Evolutionary conservation across 345 rosid genomes (phyloP), one percentile per base, ranked within the genome.

Genomic region (Eucalyptus dawsonii): DNA sequence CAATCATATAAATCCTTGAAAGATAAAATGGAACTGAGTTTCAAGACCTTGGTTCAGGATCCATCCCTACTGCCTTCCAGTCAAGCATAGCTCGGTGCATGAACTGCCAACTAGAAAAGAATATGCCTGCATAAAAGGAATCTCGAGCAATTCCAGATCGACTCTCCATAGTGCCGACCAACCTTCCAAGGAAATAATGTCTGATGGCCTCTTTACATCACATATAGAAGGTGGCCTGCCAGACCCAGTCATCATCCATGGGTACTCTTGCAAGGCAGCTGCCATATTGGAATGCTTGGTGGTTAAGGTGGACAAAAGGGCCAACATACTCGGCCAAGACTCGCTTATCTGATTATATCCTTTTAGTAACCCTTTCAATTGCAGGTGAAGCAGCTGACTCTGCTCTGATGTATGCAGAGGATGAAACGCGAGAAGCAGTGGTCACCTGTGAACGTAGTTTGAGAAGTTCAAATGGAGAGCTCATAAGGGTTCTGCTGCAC

Each of bases 231-330:
- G 99, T 11, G 97, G 96, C 92, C 92, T 97, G 65, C 99, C 99
- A 58, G 98, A 94, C 47, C 99, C 99, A 80, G 95, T 95, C 95
- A 98, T 96, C 98, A 97, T 98, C 99, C 98, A 97, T 9, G 98
- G 99, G 89, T 94, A 94, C 87, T 94, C 94, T 95, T 93, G 95
- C 91, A 98, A 93, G 47, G 98, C 94, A 51, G 93, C 93, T 54
- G 86, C 90, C 93, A 98, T 90, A 93, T 95, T 93, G 34, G 96
- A 95, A 89, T 95, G 96, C 86, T 95, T 96, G 88, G 94, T 89
- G n/a, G 93, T 93, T 88, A 97, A 91, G 87, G 94, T 93, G 83
- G 99, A 96, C 90, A 98, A 92, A 90, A 97, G 95, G 95, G 91
- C 94, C 92, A 88, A 94, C 92, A 80, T 95, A 91, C 86, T 94